Conservation (phyloP, 306 rosid genomes). For the peach (Prunus persica) region DNA sequence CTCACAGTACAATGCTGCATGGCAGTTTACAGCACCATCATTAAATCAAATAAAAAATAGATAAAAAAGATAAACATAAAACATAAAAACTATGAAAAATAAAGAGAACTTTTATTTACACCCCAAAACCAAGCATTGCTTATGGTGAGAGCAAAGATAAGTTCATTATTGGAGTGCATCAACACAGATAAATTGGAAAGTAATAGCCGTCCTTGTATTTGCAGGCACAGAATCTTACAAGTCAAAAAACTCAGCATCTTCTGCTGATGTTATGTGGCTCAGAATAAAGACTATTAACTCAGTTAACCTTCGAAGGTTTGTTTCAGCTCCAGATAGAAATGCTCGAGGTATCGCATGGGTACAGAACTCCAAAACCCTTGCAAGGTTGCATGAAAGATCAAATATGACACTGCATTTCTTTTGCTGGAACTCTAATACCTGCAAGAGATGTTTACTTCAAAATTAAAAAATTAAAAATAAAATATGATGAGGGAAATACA, state of each 20-base stretch:
- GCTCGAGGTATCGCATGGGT: slow-evolving; percentile 88
- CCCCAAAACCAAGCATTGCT: not conserved
- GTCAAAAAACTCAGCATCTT: slow-evolving; percentile 84
- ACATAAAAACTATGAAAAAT: not conserved
- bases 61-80: not conserved
- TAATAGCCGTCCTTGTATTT: not conserved
- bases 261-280: slow-evolving; percentile 76
- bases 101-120: not conserved
- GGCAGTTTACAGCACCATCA: not conserved
- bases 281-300: slow-evolving; percentile 89
- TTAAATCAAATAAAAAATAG: not conserved
- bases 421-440: slow-evolving; percentile 96
- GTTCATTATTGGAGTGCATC: not conserved
- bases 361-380: slow-evolving; percentile 83
- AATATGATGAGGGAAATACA: not conserved
- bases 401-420: slow-evolving; percentile 85
- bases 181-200: not conserved
- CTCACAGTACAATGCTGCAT: not conserved
- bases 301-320: slow-evolving; percentile 85
- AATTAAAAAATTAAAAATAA: slow-evolving; percentile 9
- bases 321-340: slow-evolving; percentile 77
- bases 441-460: slow-evolving; percentile 28
- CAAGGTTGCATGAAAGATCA: slow-evolving; percentile 96
- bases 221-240: slow-evolving; percentile 55
- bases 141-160: not conserved